These are phyloP conservation scores for Trichomonas vaginalis DNA, from an alignment of 208 protist genomes.

Conservation along the genomic window DNA sequence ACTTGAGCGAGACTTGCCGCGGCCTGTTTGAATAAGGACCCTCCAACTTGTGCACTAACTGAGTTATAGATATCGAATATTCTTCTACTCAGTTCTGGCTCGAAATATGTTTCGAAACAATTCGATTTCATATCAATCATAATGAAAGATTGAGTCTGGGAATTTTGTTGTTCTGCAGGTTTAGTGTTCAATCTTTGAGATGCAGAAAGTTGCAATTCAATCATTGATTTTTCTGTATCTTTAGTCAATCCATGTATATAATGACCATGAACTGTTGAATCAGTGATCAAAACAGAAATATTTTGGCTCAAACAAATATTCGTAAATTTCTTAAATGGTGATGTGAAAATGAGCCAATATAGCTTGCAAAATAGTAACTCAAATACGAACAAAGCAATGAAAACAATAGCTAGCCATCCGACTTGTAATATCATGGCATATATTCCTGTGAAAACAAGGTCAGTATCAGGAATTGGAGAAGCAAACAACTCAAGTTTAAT, in stretches of 20 bases:
- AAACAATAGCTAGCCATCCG: background rate
- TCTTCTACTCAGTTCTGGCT: no score
- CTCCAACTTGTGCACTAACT: no score
- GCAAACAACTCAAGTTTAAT: background rate
- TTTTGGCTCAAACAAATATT: background rate
- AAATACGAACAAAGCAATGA: background rate
- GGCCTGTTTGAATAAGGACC: no score
- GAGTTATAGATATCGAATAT: no score
- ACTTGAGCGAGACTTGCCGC: no score
- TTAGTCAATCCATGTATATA: background rate
- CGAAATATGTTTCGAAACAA: no score
- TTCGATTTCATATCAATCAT: no score
- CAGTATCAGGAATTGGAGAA: background rate
- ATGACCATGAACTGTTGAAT: background rate
- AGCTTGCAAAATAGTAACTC: background rate
- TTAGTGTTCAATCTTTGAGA: background rate
- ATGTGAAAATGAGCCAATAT: background rate
- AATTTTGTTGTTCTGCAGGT: background rate
- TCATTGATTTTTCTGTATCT: background rate
- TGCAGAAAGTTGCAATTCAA: background rate
- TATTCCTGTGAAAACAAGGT: background rate
- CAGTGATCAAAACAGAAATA: background rate
- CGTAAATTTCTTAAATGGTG: background rate
- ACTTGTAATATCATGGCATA: background rate
- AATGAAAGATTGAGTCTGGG: no score